phyloP scores from a whole-genome alignment of 495 filamentous ascomycete species.

The Immersiella caudata region DNA sequence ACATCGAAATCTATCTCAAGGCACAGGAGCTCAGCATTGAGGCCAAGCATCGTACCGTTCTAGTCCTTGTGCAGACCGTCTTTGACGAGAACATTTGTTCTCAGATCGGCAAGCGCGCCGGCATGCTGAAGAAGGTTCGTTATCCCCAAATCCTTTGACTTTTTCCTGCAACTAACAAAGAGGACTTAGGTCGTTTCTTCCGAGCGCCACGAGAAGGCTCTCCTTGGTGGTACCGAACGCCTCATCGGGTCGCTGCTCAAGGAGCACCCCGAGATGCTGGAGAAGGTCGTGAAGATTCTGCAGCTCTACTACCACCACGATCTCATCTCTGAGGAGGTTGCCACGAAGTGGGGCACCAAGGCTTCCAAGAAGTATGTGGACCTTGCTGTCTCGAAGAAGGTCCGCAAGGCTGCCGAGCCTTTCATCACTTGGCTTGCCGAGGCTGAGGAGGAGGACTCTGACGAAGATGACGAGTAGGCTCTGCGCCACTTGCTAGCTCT shows the following conservation, averaged over 20 bases:
- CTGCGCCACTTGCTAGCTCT: neutral
- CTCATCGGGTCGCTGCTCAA: constrained; percentile 71
- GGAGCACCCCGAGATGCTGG: constrained; percentile 75
- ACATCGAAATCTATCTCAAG: constrained; percentile 92
- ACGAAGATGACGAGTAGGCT: constrained; percentile 53
- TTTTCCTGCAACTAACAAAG: constrained; percentile 40
- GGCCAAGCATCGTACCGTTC: constrained; percentile 87
- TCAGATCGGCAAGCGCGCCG: constrained; percentile 78
- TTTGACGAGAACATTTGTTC: constrained; percentile 85
- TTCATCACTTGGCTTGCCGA: constrained; percentile 94
- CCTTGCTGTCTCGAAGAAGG: constrained; percentile 84
- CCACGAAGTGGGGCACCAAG: constrained; percentile 89
- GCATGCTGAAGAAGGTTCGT: constrained; percentile 82
- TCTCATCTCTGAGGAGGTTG: constrained; percentile 79
- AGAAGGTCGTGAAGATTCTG: constrained; percentile 81
- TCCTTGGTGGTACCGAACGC: constrained; percentile 95
- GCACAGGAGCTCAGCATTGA: constrained; percentile 96
- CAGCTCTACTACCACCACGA: constrained; percentile 87
- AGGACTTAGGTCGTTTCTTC: constrained; percentile 70
- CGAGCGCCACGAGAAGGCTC: constrained; percentile 92
- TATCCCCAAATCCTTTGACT: neutral
- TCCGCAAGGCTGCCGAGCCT: constrained; percentile 89
- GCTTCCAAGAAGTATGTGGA: constrained; percentile 98
- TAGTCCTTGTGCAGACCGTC: constrained; percentile 89
- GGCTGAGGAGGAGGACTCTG: constrained; percentile 83